Conservation (phyloP, 169 alveolate genomes). For the Toxoplasma gondii region DNA sequence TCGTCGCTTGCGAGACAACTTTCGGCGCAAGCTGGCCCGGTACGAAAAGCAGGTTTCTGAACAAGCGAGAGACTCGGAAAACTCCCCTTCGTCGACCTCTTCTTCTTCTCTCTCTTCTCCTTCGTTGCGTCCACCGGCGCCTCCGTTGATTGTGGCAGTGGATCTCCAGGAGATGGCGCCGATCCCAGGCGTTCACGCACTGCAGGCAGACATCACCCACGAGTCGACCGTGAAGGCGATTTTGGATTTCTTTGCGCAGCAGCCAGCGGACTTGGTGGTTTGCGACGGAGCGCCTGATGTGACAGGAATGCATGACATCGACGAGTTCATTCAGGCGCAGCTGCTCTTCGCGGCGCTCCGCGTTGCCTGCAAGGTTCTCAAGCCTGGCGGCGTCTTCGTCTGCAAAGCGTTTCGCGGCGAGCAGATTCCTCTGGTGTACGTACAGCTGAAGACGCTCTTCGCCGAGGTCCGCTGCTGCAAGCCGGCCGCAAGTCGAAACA, state of each 20-base stretch:
- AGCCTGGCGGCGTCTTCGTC: constrained; percentile 94
- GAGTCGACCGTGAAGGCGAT: constrained; percentile 66
- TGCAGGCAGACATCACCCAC: constrained; percentile 96
- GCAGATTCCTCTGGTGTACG: constrained; percentile 83
- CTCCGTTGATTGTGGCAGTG: constrained; percentile 93
- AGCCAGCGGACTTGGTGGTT: constrained; percentile 91
- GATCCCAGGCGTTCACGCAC: constrained; percentile 91
- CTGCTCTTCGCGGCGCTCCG: constrained; percentile 94
- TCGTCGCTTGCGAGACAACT: constrained; percentile 58
- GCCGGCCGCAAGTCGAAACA: constrained; percentile 88
- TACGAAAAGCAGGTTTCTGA: constrained; percentile 57
- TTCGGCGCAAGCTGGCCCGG: not conserved
- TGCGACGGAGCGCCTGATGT: constrained; percentile 99
- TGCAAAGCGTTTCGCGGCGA: constrained; percentile 97
- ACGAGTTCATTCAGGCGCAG: constrained; percentile 91
- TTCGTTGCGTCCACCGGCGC: constrained; percentile 26
- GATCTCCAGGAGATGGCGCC: constrained; percentile 98
- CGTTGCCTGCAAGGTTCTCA: constrained; percentile 87
- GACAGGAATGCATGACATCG: constrained; percentile 90
- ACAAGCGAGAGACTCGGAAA: not conserved
- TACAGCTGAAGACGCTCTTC: constrained; percentile 60
- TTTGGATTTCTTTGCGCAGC: constrained; percentile 76
- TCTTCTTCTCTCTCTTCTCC: not conserved
- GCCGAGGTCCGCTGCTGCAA: constrained; percentile 82
- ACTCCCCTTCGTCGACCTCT: constrained; percentile 10